Conservation (phyloP, 2,329 filamentous ascomycete species). For the Epichloe brachyelytri region DNA sequence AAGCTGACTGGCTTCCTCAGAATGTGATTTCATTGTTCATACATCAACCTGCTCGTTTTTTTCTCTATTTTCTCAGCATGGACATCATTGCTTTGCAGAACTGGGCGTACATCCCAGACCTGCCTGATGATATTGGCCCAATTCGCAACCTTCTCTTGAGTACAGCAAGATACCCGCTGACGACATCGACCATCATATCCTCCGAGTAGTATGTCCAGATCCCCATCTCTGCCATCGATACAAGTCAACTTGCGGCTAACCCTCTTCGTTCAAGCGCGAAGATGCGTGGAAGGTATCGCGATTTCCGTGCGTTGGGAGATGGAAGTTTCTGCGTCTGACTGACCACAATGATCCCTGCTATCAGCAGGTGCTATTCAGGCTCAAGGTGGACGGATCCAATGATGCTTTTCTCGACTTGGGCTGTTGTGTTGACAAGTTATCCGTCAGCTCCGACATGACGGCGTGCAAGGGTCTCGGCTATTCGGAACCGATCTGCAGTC, state of each 20-base stretch:
- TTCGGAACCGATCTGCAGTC: constrained; percentile 35
- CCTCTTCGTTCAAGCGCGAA: constrained; percentile 24
- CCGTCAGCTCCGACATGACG: constrained; percentile 36
- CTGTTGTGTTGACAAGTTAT: constrained; percentile 37
- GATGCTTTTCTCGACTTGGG: constrained; percentile 35
- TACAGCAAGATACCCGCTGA: constrained; percentile 25
- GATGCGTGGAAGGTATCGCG: constrained; percentile 31
- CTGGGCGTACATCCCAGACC: constrained; percentile 24
- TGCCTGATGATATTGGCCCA: constrained; percentile 24
- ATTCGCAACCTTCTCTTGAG: constrained; percentile 22
- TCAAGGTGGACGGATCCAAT: constrained; percentile 24
- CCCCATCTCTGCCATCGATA: neutral
- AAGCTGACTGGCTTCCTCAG: neutral
- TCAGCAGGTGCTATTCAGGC: constrained; percentile 27
- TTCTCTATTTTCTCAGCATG: constrained; percentile 12
- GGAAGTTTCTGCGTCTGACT: constrained; percentile 34
- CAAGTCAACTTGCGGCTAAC: neutral
- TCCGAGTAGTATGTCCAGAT: constrained; percentile 15
- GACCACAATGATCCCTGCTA: constrained; percentile 29
- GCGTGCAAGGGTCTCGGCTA: constrained; percentile 33
- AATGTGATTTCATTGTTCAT: neutral
- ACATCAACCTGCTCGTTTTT: neutral
- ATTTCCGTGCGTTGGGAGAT: constrained; percentile 34
- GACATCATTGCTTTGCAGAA: constrained; percentile 21
- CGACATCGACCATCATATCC: constrained; percentile 23